Base-by-base conservation (phyloP, 2,329 filamentous ascomycete species). In the Ophiostoma australiae region DNA sequence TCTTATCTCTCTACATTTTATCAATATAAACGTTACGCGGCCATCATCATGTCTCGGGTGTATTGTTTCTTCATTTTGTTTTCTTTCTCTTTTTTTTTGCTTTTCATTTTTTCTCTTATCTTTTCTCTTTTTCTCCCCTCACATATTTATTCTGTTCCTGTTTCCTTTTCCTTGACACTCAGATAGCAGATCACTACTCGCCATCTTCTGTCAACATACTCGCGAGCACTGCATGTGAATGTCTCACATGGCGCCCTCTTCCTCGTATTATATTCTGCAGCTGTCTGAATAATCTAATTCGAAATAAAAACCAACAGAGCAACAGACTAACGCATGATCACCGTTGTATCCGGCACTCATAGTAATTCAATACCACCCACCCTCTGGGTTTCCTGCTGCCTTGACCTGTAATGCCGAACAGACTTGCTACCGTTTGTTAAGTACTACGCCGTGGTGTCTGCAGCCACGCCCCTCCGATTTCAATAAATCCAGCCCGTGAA, bases 301-400 rank as follows among this genome's bases (percentile, higher is more conserved):
- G 11, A 23, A 10, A 13, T 20, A 13, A 41, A 41, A 11, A 41
- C 10, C 15, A 41, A 41, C 39, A 41, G 39, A 41, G 8, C 1
- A 0, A 5, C 52, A 63, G 27, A 63, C 58, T 20, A 63, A 63
- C 58, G 27, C 58, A 63, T 63, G 27, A 35, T 63, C 58, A 63
- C 58, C 58, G 58, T 63, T 0, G 58, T 17, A 63, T 35, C 13
- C 58, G 58, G 58, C 58, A 63, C 58, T 63, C 58, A 63, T 11
- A 33, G 27, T 27, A 10, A 58, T 27, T 63, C 23, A 17, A 63
- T 63, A 63, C 58, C 58, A 63, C 58, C 58, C 58, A 31, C 58
- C 58, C 27, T 31, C 8, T 63, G n/a, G 6, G n/a, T 27, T 15
- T 6, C 52, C 27, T 58, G 52, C 23, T 58, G 52, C 52, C 52